phyloP scores from a whole-genome alignment of 1,139 yeast species.

The Taphrina communis region DNA sequence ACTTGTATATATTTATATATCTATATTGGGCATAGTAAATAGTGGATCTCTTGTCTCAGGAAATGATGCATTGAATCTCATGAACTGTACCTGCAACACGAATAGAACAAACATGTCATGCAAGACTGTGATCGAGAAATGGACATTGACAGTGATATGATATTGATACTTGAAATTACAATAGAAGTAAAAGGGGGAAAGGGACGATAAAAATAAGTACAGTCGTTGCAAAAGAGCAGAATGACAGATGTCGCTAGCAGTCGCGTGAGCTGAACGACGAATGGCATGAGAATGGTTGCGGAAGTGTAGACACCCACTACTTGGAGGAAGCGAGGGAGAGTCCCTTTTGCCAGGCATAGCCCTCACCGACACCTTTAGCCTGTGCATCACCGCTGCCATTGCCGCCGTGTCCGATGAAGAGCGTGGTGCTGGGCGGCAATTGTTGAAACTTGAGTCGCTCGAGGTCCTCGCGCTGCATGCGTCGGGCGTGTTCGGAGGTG shows the following conservation, averaged over 20 bases:
- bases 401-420: slow-evolving; percentile 18
- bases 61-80: no score
- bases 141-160: not conserved
- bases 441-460: slow-evolving; percentile 21
- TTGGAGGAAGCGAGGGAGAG: slow-evolving; percentile 17
- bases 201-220: not conserved
- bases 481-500: slow-evolving; percentile 2
- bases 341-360: slow-evolving; percentile 24
- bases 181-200: not conserved
- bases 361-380: slow-evolving; percentile 14
- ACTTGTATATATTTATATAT: not conserved
- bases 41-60: not conserved
- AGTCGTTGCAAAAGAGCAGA: not conserved
- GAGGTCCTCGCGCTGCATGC: slow-evolving; percentile 28
- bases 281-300: no score
- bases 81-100: no score
- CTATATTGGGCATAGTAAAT: slow-evolving; percentile 3
- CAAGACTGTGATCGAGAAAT: no score
- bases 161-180: not conserved
- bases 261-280: no score
- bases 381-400: not conserved
- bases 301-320: not conserved
- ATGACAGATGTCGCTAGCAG: no score
- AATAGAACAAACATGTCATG: no score
- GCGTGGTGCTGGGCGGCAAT: slow-evolving; percentile 16